These are phyloP conservation scores for Heritiera fomes DNA, from an alignment of 345 rosid species.

Conservation along the genomic window DNA sequence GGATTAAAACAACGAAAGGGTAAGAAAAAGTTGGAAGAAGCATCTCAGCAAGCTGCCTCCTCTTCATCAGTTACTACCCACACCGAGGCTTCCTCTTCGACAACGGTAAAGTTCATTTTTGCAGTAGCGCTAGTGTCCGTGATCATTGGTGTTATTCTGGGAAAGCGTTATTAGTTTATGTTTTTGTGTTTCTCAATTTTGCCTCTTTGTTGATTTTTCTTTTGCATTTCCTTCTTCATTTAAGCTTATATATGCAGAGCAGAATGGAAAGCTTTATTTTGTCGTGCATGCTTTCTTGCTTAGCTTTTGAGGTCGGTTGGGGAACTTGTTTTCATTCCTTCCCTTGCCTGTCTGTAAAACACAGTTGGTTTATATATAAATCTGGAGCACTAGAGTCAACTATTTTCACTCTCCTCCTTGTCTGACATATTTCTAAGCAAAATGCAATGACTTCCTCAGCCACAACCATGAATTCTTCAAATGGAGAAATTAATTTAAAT, in stretches of 20 bases:
- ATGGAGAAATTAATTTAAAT: too few species aligned
- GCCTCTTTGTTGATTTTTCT: too few species aligned
- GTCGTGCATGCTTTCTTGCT: background rate
- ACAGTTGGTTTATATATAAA: background rate
- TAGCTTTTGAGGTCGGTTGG: background rate
- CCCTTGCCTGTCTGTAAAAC: constrained; percentile 1
- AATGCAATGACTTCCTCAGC: too few species aligned
- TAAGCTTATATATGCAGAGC: background rate
- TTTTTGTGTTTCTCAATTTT: background rate
- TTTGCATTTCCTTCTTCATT: background rate
- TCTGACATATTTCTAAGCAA: too few species aligned
- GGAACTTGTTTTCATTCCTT: constrained; percentile 4
- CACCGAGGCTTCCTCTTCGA: constrained; percentile 39
- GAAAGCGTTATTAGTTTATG: constrained; percentile 63
- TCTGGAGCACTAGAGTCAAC: background rate
- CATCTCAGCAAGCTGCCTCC: constrained; percentile 39
- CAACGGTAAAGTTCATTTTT: constrained; percentile 51
- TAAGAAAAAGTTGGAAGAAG: constrained; percentile 64
- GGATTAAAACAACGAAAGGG: constrained; percentile 64
- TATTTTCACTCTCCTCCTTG: too few species aligned
- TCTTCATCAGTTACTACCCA: constrained; percentile 41
- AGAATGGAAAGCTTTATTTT: constrained; percentile 1
- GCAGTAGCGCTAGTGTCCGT: constrained; percentile 75
- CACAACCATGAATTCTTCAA: too few species aligned
- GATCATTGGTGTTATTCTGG: constrained; percentile 69